Conservation (phyloP, 106 monocot species). For the Dendrobium catenatum region DNA sequence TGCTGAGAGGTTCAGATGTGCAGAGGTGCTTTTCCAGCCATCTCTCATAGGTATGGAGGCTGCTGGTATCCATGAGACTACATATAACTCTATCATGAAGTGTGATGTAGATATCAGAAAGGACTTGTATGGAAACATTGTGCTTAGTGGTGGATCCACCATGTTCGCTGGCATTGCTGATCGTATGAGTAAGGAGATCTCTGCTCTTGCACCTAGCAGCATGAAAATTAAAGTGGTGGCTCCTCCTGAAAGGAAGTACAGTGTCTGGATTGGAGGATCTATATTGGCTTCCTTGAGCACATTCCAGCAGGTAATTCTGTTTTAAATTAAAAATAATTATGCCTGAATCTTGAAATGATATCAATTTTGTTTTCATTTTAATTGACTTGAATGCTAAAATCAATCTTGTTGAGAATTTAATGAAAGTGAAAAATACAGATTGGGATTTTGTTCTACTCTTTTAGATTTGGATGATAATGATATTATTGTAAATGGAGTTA, state of each 20-base stretch:
- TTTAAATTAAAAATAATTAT: not conserved
- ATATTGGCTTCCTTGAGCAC: conserved; percentile 9
- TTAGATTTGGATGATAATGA: no score
- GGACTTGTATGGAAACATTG: conserved; percentile 9
- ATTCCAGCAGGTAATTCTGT: conserved; percentile 4
- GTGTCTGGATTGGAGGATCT: conserved; percentile 11
- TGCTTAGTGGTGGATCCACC: conserved; percentile 7
- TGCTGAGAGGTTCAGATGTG: conserved; percentile 7
- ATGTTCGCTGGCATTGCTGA: conserved; percentile 9
- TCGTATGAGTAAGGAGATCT: conserved; percentile 12
- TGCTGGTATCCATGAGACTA: conserved; percentile 11
- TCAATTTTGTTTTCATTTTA: no score
- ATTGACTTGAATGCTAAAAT: not conserved
- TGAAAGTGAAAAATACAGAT: no score
- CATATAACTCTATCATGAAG: conserved; percentile 10
- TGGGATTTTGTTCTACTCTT: no score
- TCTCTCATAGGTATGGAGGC: conserved; percentile 9
- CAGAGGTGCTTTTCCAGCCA: conserved; percentile 11
- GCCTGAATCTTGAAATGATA: no score
- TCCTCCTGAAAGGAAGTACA: conserved; percentile 11
- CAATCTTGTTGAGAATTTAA: no score
- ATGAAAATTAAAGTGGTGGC: conserved; percentile 8
- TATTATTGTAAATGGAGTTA: no score
- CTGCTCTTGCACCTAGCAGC: conserved; percentile 4
- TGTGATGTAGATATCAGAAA: conserved; percentile 10